A percentile compares a stretch with the other conserved stretches of the same genome.
These are phyloP conservation scores for Sordariomycetes sp. DNA, from an alignment of 2,329 filamentous ascomycete genomes.

Conservation along the genomic window DNA sequence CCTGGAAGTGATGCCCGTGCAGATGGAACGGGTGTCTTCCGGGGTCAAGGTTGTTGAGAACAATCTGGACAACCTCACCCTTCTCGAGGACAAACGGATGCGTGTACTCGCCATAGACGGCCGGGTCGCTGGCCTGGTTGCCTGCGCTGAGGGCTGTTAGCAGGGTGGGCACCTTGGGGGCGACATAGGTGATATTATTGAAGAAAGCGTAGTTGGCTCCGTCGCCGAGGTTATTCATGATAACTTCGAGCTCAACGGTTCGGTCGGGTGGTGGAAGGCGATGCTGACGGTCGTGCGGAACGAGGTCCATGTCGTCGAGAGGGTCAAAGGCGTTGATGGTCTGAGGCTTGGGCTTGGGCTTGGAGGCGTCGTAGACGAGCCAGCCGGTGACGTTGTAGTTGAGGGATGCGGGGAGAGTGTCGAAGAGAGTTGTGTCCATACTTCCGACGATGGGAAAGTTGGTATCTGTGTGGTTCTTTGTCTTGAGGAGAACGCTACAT, in stretches of 20 bases:
- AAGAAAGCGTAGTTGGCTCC: slow-evolving; percentile 56
- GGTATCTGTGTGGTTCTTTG: slow-evolving; percentile 46
- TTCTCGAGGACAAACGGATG: slow-evolving; percentile 60
- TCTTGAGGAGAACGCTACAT: slow-evolving; percentile 52
- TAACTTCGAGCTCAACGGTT: slow-evolving; percentile 52
- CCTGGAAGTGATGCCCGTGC: slow-evolving; percentile 69
- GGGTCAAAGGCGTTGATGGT: slow-evolving; percentile 52
- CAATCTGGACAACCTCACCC: slow-evolving; percentile 60
- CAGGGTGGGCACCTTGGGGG: slow-evolving; percentile 68
- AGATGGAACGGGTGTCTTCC: slow-evolving; percentile 70
- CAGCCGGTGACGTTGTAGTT: slow-evolving; percentile 62
- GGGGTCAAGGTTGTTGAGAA: slow-evolving; percentile 68
- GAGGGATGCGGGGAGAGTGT: slow-evolving; percentile 54
- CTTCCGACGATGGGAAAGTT: slow-evolving; percentile 62
- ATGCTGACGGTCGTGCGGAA: slow-evolving; percentile 57
- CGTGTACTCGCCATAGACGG: slow-evolving; percentile 57
- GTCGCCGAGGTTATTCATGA: slow-evolving; percentile 52
- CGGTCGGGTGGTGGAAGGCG: slow-evolving; percentile 54
- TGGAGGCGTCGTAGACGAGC: slow-evolving; percentile 45
- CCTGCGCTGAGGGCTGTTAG: slow-evolving; percentile 64
- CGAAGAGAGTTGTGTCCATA: slow-evolving; percentile 65
- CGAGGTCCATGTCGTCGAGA: slow-evolving; percentile 65
- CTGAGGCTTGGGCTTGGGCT: slow-evolving; percentile 38
- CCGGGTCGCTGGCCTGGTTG: slow-evolving; percentile 46
- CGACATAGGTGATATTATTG: slow-evolving; percentile 69